Conservation (phyloP, 2,329 filamentous ascomycete genomes). For the Dactylellina drechsleri region DNA sequence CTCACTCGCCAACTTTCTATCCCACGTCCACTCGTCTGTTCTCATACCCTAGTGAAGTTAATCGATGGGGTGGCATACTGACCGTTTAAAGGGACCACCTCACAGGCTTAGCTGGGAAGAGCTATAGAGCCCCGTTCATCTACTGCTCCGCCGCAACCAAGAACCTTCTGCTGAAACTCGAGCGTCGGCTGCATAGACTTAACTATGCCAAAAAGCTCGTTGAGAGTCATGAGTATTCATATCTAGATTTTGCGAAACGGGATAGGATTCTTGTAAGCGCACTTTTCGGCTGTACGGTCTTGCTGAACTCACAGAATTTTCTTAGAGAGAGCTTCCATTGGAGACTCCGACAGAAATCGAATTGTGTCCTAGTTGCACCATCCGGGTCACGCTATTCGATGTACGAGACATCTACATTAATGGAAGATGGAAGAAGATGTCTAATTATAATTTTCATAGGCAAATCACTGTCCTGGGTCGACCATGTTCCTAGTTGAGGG, state of each 20-base stretch:
- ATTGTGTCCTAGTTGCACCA: conserved; percentile 72
- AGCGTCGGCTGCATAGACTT: conserved; percentile 80
- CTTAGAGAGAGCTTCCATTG: conserved; percentile 79
- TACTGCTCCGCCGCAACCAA: conserved; percentile 88
- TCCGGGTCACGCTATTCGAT: conserved; percentile 85
- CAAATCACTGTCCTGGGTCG: conserved; percentile 89
- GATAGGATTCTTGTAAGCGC: conserved; percentile 39
- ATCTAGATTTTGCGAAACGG: conserved; percentile 75
- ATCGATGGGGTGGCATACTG: not conserved
- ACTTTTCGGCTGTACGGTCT: conserved; percentile 55
- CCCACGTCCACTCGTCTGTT: conserved; percentile 75
- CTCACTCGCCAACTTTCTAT: conserved; percentile 85
- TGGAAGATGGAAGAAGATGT: not conserved
- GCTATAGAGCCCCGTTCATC: conserved; percentile 79
- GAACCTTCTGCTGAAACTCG: conserved; percentile 80
- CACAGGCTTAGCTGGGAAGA: conserved; percentile 73
- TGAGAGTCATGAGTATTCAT: conserved; percentile 78
- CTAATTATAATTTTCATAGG: conserved; percentile 51
- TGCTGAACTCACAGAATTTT: conserved; percentile 24
- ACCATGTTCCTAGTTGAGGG: conserved; percentile 93
- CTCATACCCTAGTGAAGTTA: not conserved
- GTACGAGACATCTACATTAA: conserved; percentile 60
- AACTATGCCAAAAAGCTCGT: conserved; percentile 82
- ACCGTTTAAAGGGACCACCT: conserved; percentile 78
- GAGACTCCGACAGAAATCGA: conserved; percentile 82